A percentile compares a stretch with the other conserved stretches of the same genome.
Evolutionary conservation across 768 basidiomycete species (phyloP).

Genomic region (Lentinula edodes): DNA sequence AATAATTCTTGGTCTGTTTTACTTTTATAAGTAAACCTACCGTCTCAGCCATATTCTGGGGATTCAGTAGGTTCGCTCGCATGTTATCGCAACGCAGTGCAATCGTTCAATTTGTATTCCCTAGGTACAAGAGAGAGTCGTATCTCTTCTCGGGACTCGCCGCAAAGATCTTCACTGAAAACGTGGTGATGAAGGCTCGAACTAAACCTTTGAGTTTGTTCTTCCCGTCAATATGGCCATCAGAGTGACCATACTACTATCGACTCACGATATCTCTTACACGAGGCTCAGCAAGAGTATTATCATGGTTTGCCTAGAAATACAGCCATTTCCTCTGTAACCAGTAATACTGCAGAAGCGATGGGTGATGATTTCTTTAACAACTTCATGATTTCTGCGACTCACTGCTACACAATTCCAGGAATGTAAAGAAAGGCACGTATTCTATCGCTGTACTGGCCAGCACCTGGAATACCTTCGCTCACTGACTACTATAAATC

Average conservation of each 20-base stretch:
- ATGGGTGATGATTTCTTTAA: slow-evolving; percentile 21
- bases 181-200: slow-evolving; percentile 69
- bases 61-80: slow-evolving; percentile 26
- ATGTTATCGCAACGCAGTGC: background rate
- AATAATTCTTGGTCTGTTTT: background rate
- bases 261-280: slow-evolving; percentile 71
- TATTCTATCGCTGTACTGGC: background rate
- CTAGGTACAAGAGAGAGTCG: slow-evolving; percentile 73
- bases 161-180: slow-evolving; percentile 62
- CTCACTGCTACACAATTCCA: slow-evolving; percentile 34
- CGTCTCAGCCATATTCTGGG: slow-evolving; percentile 74
- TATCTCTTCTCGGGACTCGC: slow-evolving; percentile 81
- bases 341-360: slow-evolving; percentile 61
- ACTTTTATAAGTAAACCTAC: slow-evolving; percentile 52
- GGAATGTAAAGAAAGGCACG: slow-evolving; percentile 63
- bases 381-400: background rate
- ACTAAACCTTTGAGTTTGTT: background rate
- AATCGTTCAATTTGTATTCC: background rate
- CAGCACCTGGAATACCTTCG: background rate
- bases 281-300: slow-evolving; percentile 81
- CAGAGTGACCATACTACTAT: slow-evolving; percentile 65
- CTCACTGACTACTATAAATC: background rate
- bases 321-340: slow-evolving; percentile 71
- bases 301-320: slow-evolving; percentile 73
- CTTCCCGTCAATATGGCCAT: background rate